A percentile compares a stretch with the other conserved stretches of the same genome.
These are phyloP conservation scores for Fusarium circinatum DNA, from an alignment of 2,329 filamentous ascomycete species.

Conservation along the genomic window DNA sequence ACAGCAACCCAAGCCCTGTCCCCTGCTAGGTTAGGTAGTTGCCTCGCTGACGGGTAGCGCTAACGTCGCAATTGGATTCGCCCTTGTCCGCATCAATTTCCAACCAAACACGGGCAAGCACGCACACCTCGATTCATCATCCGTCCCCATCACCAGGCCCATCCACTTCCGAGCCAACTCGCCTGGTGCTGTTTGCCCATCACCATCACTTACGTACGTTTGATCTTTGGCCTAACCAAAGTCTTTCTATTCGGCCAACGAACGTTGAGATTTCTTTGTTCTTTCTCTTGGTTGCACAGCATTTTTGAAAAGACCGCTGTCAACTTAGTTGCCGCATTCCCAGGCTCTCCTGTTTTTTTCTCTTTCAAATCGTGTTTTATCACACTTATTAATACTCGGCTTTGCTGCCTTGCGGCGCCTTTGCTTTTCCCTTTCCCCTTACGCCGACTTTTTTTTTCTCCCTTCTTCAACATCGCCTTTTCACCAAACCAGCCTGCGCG, in stretches of 20 bases:
- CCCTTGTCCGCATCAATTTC: slow-evolving; percentile 31
- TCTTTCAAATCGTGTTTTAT: neutral
- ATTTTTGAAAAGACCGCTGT: slow-evolving; percentile 31
- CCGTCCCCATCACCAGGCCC: slow-evolving; percentile 25
- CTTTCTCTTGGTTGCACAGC: slow-evolving; percentile 17
- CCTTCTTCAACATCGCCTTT: slow-evolving; percentile 40
- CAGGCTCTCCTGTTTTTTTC: slow-evolving; percentile 24
- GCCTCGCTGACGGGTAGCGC: slow-evolving; percentile 33
- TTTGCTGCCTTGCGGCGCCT: slow-evolving; percentile 32
- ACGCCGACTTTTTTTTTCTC: slow-evolving; percentile 42
- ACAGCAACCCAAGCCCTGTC: neutral
- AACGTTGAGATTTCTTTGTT: slow-evolving; percentile 27
- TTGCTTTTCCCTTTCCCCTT: slow-evolving; percentile 41
- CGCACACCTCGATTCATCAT: slow-evolving; percentile 21
- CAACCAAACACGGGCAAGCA: slow-evolving; percentile 2
- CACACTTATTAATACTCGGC: slow-evolving; percentile 25
- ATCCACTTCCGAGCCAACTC: slow-evolving; percentile 25
- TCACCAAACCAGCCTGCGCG: slow-evolving; percentile 38
- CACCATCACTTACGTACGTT: neutral
- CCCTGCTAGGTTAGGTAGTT: slow-evolving; percentile 4
- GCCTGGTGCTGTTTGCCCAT: slow-evolving; percentile 22
- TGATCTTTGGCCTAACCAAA: slow-evolving; percentile 27
- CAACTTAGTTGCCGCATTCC: slow-evolving; percentile 16
- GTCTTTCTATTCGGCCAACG: slow-evolving; percentile 11
- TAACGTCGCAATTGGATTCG: slow-evolving; percentile 15